Conservation (phyloP, 192 early-diverging fungal genomes). For the Bifiguratus adelaidae region DNA sequence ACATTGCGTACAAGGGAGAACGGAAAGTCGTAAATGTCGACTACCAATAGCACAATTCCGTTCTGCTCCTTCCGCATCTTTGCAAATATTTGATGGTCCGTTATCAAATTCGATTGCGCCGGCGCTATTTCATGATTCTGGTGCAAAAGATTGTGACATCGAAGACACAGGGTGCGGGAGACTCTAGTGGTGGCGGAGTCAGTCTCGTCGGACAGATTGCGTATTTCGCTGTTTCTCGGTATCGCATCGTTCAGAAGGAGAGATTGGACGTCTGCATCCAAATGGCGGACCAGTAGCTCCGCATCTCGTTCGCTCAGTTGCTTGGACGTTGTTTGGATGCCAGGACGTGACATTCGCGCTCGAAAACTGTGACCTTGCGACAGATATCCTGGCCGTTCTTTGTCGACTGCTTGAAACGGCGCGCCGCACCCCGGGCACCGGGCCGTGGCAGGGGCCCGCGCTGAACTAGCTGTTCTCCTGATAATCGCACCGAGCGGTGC, state of each 20-base stretch:
- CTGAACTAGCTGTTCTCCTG: too few species aligned
- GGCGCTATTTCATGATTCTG: slow-evolving; percentile 22
- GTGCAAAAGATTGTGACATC: slow-evolving; percentile 53
- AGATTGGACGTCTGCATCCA: slow-evolving; percentile 11
- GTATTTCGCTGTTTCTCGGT: not conserved
- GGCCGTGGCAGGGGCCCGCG: not conserved
- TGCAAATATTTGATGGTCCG: slow-evolving; percentile 34
- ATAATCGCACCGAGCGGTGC: too few species aligned
- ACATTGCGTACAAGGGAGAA: slow-evolving; percentile 39
- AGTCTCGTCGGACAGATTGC: not conserved
- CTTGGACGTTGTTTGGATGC: slow-evolving; percentile 12
- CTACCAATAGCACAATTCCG: slow-evolving; percentile 42
- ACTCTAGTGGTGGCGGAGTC: slow-evolving; percentile 8
- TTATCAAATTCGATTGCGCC: slow-evolving; percentile 20
- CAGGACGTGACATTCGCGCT: too few species aligned
- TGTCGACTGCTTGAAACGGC: slow-evolving; percentile 38
- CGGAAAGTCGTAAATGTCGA: slow-evolving; percentile 62
- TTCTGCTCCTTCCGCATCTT: slow-evolving; percentile 33
- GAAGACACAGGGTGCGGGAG: slow-evolving; percentile 42
- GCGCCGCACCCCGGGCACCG: slow-evolving; percentile 62
- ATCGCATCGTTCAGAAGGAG: slow-evolving; percentile 4
- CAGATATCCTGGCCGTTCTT: slow-evolving; percentile 36
- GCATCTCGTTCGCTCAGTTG: slow-evolving; percentile 1
- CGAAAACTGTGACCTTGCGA: too few species aligned
- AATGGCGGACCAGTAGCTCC: slow-evolving; percentile 27